Evolutionary conservation across 805 yeast species (phyloP).

Genomic region (Metschnikowia noctiluminum): DNA sequence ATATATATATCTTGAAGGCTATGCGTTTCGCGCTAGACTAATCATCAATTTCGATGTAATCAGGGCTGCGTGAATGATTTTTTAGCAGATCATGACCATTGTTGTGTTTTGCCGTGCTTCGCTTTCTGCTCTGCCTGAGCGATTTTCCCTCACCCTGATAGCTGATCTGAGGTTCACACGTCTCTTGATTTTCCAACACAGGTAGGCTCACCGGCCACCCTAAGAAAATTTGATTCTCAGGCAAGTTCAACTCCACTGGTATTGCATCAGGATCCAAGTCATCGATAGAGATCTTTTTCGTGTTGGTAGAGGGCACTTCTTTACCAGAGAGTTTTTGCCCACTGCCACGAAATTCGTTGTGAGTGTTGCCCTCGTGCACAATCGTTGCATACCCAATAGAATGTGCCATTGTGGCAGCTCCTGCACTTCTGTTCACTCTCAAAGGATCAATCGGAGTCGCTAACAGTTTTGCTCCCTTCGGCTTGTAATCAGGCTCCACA

Average conservation of each 20-base stretch:
- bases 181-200: conserved; percentile 27
- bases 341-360: conserved; percentile 47
- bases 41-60: conserved; percentile 71
- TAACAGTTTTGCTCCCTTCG: conserved; percentile 37
- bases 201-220: conserved; percentile 77
- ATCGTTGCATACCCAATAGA: conserved; percentile 62
- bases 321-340: conserved; percentile 76
- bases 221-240: conserved; percentile 85
- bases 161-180: conserved; percentile 18
- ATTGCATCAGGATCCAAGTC: conserved; percentile 54
- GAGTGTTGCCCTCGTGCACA: conserved; percentile 36
- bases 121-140: conserved; percentile 64
- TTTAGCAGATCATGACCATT: conserved; percentile 48
- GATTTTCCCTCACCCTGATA: conserved; percentile 75
- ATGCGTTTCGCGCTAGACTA: neutral
- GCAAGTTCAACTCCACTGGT: conserved; percentile 70
- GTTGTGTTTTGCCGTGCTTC: conserved; percentile 50
- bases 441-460: conserved; percentile 32
- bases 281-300: conserved; percentile 33
- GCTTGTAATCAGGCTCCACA: conserved; percentile 76
- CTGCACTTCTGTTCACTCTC: conserved; percentile 36
- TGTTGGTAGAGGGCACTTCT: conserved; percentile 18
- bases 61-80: conserved; percentile 68
- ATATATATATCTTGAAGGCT: neutral
- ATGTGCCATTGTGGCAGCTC: conserved; percentile 74